Evolutionary conservation across 192 early-diverging fungal species (phyloP).

Genomic region (Umbelopsis sp.): DNA sequence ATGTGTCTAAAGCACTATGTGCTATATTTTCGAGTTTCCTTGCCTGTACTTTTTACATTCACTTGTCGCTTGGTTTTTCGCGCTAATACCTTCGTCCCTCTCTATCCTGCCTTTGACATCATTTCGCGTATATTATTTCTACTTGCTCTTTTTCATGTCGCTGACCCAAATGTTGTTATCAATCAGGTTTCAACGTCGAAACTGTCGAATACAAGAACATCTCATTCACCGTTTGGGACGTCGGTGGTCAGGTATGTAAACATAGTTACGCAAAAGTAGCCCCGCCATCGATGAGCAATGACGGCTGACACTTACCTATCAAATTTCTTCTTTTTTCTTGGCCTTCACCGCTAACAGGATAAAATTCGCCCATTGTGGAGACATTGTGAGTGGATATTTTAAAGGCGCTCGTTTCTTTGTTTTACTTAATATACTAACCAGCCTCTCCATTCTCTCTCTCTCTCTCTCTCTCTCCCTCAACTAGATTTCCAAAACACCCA

Average conservation of each 20-base stretch:
- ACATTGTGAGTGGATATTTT: conserved; percentile 71
- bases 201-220: conserved; percentile 98
- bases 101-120: not conserved
- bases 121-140: conserved; percentile 1
- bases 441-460: too few relatives aligned
- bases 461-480: conserved; percentile 20
- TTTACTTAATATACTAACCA: not conserved
- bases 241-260: conserved; percentile 78
- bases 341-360: conserved; percentile 53
- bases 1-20: not conserved
- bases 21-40: not conserved
- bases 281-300: not conserved
- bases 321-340: not conserved
- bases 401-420: not conserved
- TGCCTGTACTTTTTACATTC: not conserved
- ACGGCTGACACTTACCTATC: not conserved
- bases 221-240: conserved; percentile 98
- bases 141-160: not conserved
- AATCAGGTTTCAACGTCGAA: conserved; percentile 94
- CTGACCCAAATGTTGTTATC: conserved; percentile 17
- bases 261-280: not conserved
- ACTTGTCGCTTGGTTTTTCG: not conserved
- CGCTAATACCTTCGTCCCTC: not conserved
- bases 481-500: conserved; percentile 96
- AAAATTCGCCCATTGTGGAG: conserved; percentile 98